Evolutionary conservation across 108 stramenopile species (phyloP), one percentile per base, ranked within the genome.

Genomic region (Bacterosira constricta): DNA sequence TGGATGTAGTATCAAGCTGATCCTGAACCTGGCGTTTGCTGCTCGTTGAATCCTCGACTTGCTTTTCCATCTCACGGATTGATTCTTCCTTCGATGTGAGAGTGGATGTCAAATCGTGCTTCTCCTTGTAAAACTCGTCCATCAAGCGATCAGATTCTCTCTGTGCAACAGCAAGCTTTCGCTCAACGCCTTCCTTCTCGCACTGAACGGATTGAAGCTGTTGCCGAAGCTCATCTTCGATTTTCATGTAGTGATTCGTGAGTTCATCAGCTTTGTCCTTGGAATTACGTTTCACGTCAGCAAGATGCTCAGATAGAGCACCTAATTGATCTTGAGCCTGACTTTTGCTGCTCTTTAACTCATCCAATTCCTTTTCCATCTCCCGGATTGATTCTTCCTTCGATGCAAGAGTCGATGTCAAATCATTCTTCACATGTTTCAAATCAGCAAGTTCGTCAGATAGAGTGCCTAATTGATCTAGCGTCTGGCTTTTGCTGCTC

Each of bases 221-320:
- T 15, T 21, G 36, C 27, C 73, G 25, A 34, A 74, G 73, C 12
- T 74, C 64, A 13, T 74, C 73, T 57, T 74, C 73, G 34, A 74
- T 75, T 44, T 65, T 49, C 73, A 75, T 75, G 31, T 75, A 75
- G 20, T 75, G 73, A 7, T 66, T 29, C 21, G 65, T 39, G 3
- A 75, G 65, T 4, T 75, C 57, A 26, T 66, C 57, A 0, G 73
- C 65, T 39, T 65, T 57, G 15, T 56, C 30, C 42, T 59, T 56
- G 30, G 45, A 66, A 38, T 51, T 41, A 23, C 53, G 71, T 31
- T n/a, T n/a, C n/a, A n/a, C n/a, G n/a, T n/a, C n/a, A n/a, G n/a
- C n/a, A n/a, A n/a, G n/a, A n/a, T n/a, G n/a, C n/a, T n/a, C n/a
- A n/a, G n/a, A n/a, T n/a, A n/a, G n/a, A n/a, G n/a, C n/a, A n/a